Base-by-base conservation (phyloP, 176 grass and related monocot genomes). In the Ananas comosus region DNA sequence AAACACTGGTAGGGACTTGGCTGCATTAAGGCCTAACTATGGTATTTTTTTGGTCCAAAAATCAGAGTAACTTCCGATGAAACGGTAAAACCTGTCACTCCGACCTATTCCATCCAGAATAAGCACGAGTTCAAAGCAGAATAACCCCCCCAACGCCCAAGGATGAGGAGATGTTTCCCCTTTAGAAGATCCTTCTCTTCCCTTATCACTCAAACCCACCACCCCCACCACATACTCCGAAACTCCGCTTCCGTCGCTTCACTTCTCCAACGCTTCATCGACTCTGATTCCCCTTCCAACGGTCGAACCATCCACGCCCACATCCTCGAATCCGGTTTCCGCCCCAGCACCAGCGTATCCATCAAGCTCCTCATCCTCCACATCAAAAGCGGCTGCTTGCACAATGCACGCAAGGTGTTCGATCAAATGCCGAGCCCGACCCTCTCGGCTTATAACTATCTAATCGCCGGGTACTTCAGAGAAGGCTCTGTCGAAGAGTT, bases 301-400 rank as follows among this genome's bases (percentile, higher is more conserved):
- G 71, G 74, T 16, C 81, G 71, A 83, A 79, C 83, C 11, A 80
- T 97, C 67, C 86, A 97, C 57, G 82, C 77, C 22, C 79, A 83
- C 76, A 80, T 92, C 71, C 72, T 97, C 14, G 69, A 77, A n/a
- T 85, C 84, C 0, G 83, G 81, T 0, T 27, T 87, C 54, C 12
- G 13, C 49, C 61, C 58, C 70, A 79, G 74, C 61, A 48, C 79
- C 7, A 72, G 68, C 59, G 48, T 97, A 24, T 87, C 71, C 18
- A 77, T 92, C 64, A 90, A 97, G 81, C 48, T 97, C 61, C 76
- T 87, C 11, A 66, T 97, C 10, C 69, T 97, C 0, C 81, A 97
- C 59, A 69, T 92, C 1, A 79, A 83, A 70, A 90, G 88, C 13
- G 84, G 93, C 27, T 87, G 79, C 50, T 52, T 92, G 70, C 72